Evolutionary conservation across 805 yeast species (phyloP).

Genomic region (Ogataea parapolymorpha): DNA sequence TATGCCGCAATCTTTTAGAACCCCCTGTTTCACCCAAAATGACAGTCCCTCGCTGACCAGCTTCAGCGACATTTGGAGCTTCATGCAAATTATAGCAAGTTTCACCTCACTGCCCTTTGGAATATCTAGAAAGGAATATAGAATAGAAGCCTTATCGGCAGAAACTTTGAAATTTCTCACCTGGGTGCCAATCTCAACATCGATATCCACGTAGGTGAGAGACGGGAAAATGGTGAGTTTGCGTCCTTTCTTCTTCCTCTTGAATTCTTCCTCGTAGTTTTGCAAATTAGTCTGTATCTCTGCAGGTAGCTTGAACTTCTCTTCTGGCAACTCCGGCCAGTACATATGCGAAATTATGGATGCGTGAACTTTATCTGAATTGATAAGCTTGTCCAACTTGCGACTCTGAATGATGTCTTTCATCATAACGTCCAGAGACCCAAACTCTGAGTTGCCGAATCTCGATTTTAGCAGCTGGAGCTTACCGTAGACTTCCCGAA

Average conservation of each 20-base stretch:
- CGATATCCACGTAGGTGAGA: conserved; percentile 60
- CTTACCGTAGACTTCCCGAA: conserved; percentile 38
- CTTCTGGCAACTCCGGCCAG: conserved; percentile 65
- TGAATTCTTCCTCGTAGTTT: conserved; percentile 40
- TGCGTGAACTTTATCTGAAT: conserved; percentile 41
- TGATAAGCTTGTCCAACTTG: conserved; percentile 38
- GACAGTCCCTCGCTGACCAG: conserved; percentile 38
- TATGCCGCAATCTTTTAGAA: conserved; percentile 41
- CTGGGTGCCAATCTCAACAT: conserved; percentile 50
- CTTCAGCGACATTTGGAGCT: conserved; percentile 42
- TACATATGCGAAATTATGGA: conserved; percentile 70
- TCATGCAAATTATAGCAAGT: conserved; percentile 33
- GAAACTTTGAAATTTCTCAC: conserved; percentile 45
- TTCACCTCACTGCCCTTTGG: conserved; percentile 23
- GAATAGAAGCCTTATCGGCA: conserved; percentile 68
- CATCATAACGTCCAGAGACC: conserved; percentile 79
- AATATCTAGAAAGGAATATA: conserved; percentile 26
- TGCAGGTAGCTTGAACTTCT: conserved; percentile 48
- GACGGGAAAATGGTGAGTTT: conserved; percentile 53
- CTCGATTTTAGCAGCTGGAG: conserved; percentile 55
- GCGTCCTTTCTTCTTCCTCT: conserved; percentile 52
- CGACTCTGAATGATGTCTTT: conserved; percentile 62
- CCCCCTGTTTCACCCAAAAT: conserved; percentile 65
- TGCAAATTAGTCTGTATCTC: conserved; percentile 40
- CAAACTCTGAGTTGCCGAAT: conserved; percentile 65